phyloP scores from a whole-genome alignment of 2,329 filamentous ascomycete species.

The Ophiostoma triangulosporum region DNA sequence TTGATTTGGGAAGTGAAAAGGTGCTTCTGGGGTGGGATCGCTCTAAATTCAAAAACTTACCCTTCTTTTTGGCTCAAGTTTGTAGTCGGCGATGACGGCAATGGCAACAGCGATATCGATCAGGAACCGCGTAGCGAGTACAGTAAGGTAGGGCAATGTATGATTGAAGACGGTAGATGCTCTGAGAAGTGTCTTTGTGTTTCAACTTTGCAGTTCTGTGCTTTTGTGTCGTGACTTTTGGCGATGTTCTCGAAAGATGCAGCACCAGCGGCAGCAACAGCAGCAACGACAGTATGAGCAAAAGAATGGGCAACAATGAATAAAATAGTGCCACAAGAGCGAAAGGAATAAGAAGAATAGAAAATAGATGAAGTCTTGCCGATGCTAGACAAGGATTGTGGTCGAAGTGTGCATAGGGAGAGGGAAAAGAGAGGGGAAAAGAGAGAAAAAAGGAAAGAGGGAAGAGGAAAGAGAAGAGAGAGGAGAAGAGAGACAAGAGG shows the following conservation, averaged over 20 bases:
- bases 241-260: no score
- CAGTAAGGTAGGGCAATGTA: not conserved
- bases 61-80: not conserved
- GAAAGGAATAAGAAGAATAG: not conserved
- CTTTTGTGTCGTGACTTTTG: no score
- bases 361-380: not conserved
- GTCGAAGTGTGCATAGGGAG: not conserved
- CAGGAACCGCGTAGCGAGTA: no score
- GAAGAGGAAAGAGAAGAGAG: not conserved
- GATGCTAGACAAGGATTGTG: not conserved
- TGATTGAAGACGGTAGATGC: not conserved
- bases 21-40: not conserved
- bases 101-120: not conserved
- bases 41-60: not conserved
- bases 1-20: not conserved
- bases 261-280: not conserved
- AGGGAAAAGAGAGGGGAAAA: not conserved
- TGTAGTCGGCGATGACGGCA: not conserved
- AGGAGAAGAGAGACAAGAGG: not conserved
- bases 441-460: not conserved
- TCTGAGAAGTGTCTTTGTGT: no score
- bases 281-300: not conserved
- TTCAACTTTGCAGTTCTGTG: no score
- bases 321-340: not conserved
- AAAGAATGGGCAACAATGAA: not conserved